Evolutionary conservation across 164 flowering plant species (phyloP).

Genomic region (Nelumbo lutea): DNA sequence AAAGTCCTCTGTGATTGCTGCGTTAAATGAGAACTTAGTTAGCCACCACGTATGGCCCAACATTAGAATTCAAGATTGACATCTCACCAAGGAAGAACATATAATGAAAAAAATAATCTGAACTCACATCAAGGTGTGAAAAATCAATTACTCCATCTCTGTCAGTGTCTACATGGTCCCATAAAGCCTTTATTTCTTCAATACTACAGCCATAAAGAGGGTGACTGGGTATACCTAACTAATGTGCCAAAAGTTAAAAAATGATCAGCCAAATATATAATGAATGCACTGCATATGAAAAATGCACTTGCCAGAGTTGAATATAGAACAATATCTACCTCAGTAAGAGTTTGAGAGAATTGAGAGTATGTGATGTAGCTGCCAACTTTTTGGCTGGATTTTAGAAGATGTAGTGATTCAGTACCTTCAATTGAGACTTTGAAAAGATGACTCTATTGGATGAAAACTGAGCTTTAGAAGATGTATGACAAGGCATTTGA

Average conservation of each 20-base stretch:
- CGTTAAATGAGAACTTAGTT: background rate
- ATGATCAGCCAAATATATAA: background rate
- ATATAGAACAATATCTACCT: conserved; percentile 10
- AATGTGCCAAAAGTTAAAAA: background rate
- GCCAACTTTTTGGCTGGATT: background rate
- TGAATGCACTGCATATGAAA: no score
- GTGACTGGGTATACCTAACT: conserved; percentile 14
- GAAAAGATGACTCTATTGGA: conserved; percentile 7
- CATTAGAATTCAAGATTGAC: background rate
- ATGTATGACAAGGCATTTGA: no score
- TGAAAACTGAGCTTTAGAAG: background rate
- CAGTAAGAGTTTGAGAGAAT: conserved; percentile 13
- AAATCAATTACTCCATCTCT: conserved; percentile 12
- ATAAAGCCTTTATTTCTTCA: conserved; percentile 24
- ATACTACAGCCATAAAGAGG: conserved; percentile 6
- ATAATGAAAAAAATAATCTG: background rate
- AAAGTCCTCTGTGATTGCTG: conserved; percentile 5
- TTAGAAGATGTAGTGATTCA: background rate
- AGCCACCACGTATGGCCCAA: background rate
- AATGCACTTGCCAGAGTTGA: no score
- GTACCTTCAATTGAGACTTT: conserved; percentile 2
- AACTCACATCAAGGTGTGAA: conserved; percentile 9
- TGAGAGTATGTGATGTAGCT: conserved; percentile 17
- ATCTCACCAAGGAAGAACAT: background rate
- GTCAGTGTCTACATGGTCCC: conserved; percentile 17